Conservation (phyloP, 2,329 filamentous ascomycete species). For the Pestalotiopsis sp. region DNA sequence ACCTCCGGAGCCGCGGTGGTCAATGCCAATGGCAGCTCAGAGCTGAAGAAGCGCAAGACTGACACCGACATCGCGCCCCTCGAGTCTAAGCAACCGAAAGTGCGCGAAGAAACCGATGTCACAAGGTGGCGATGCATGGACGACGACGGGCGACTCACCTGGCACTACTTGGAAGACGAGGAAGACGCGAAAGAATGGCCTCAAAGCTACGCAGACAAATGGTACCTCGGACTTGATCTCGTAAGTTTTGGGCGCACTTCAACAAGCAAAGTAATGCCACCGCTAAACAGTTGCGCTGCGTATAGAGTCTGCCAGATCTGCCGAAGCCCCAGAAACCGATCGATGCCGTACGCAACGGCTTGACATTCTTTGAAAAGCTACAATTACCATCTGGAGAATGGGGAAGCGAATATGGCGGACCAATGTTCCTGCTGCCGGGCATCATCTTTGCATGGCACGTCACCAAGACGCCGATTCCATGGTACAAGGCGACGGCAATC, state of each 20-base stretch:
- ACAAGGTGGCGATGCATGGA: conserved; percentile 83
- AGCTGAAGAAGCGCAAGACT: conserved; percentile 44
- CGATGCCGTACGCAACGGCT: conserved; percentile 78
- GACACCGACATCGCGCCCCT: conserved; percentile 36
- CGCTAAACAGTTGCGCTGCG: conserved; percentile 14
- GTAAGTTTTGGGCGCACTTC: conserved; percentile 47
- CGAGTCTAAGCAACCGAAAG: conserved; percentile 44
- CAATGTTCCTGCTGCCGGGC: conserved; percentile 92
- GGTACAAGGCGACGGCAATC: conserved; percentile 82
- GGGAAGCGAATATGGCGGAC: conserved; percentile 97
- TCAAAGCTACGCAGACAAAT: conserved; percentile 87
- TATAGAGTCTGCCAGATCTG: conserved; percentile 75
- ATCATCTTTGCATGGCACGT: conserved; percentile 85
- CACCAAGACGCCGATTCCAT: conserved; percentile 83
- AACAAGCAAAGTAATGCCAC: background rate
- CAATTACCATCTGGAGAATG: conserved; percentile 90
- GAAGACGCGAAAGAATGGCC: conserved; percentile 77
- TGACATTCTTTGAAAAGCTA: conserved; percentile 86
- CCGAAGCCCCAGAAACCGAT: conserved; percentile 72
- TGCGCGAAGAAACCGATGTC: conserved; percentile 71
- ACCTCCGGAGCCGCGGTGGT: conserved; percentile 14
- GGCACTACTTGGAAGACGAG: conserved; percentile 85
- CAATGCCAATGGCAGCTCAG: conserved; percentile 11
- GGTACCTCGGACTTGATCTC: conserved; percentile 77
- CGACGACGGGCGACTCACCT: conserved; percentile 84